Conservation (phyloP, 345 rosid species). For the Litchi chinensis region DNA sequence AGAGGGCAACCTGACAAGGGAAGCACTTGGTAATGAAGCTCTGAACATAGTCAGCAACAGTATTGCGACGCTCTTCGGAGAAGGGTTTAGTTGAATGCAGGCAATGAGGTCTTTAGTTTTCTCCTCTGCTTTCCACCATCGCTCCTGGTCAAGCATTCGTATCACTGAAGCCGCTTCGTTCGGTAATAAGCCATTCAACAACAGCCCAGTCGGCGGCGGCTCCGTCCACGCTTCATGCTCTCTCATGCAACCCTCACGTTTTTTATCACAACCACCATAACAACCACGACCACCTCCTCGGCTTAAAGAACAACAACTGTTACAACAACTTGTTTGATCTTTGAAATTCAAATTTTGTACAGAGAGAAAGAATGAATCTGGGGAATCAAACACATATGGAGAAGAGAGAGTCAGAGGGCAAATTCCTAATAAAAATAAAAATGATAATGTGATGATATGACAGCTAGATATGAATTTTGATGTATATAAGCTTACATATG, state of each 20-base stretch:
- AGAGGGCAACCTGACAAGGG: constrained; percentile 59
- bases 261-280: constrained; percentile 17
- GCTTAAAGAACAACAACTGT: background rate
- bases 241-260: constrained; percentile 67
- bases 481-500: no score
- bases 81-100: constrained; percentile 83
- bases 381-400: background rate
- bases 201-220: constrained; percentile 64
- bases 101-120: constrained; percentile 78
- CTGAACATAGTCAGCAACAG: constrained; percentile 78
- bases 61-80: constrained; percentile 80
- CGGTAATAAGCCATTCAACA: constrained; percentile 81
- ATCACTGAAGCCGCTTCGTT: constrained; percentile 71
- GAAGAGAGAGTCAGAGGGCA: background rate
- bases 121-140: constrained; percentile 86
- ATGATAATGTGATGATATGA: no score
- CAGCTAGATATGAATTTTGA: no score
- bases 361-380: constrained; percentile 18
- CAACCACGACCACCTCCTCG: constrained; percentile 2
- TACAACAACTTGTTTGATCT: background rate
- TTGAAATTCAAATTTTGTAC: constrained; percentile 3
- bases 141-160: constrained; percentile 49
- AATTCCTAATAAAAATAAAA: background rate
- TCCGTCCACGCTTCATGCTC: constrained; percentile 73
- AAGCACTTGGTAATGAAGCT: constrained; percentile 78